A percentile compares a stretch with the other conserved stretches of the same genome.
Conservation (phyloP, 805 yeast genomes). For the Saccharomycopsis fibuligera region DNA sequence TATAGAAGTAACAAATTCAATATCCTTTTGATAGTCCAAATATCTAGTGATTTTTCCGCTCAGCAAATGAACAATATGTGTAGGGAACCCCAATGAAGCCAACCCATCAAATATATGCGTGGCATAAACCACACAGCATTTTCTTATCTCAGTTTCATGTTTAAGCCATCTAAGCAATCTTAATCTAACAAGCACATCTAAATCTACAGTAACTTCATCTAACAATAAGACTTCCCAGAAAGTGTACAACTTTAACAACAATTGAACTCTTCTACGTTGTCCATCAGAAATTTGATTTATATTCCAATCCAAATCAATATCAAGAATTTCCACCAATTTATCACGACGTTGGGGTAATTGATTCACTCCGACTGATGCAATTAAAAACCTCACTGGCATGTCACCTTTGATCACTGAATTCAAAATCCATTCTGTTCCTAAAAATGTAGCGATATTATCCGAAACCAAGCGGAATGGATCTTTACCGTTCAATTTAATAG, state of each 20-base stretch:
- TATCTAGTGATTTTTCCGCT: constrained; percentile 49
- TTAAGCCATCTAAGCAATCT: constrained; percentile 64
- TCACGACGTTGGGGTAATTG: constrained; percentile 72
- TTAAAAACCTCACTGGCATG: constrained; percentile 74
- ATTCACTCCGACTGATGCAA: constrained; percentile 80
- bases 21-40: constrained; percentile 29
- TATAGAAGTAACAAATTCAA: constrained; percentile 25
- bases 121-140: constrained; percentile 80
- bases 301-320: constrained; percentile 83
- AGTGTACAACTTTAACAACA: constrained; percentile 84
- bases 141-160: constrained; percentile 63
- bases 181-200: constrained; percentile 86
- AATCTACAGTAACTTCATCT: constrained; percentile 95
- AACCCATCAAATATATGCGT: constrained; percentile 97
- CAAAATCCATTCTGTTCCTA: constrained; percentile 97
- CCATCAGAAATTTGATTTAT: constrained; percentile 93
- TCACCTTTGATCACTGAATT: constrained; percentile 87
- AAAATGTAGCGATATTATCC: constrained; percentile 56
- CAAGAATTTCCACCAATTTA: constrained; percentile 65
- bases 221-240: constrained; percentile 87
- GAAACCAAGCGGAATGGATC: constrained; percentile 76
- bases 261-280: constrained; percentile 88
- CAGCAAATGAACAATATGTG: constrained; percentile 69
- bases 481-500: constrained; percentile 65
- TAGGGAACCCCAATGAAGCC: constrained; percentile 69